Evolutionary conservation across 495 filamentous ascomycete species (phyloP), one percentile per base, ranked within the genome.

Genomic region (Friedmanniomyces simplex): DNA sequence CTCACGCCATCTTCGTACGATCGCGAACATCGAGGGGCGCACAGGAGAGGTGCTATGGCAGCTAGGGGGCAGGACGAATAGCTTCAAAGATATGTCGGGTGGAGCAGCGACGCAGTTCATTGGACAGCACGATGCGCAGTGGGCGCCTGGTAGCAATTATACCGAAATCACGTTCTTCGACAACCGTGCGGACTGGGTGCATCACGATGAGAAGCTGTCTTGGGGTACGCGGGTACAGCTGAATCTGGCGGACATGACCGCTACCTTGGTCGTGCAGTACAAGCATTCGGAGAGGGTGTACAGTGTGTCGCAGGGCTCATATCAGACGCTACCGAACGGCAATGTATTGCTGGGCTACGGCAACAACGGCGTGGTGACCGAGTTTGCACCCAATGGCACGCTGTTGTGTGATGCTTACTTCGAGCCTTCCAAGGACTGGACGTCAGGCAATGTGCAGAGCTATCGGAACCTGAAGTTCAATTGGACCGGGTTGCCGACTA

Each of bases 121-220:
- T 21, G 65, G 60, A n/a, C 67, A 67, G 55, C 67, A 69, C 54
- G 65, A 67, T 32, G 67, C 63, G 3, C 67, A 66, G 25, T 69
- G 62, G 62, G 48, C 20, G 8, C 32, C 63, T 36, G 50, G 54
- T 36, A 41, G 24, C 51, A 55, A 55, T 52, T 52, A 55, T 22
- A 63, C 63, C 12, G 42, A 18, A 4, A 62, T 69, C 14, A 66
- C 57, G 37, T 36, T 69, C 1, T 69, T 69, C 58, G 63, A 69
- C 57, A 69, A 67, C 57, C 54, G 59, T 28, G 65, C 57, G 6
- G 64, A 61, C 54, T 59, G 57, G 50, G 26, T 30, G 1, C 4
- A 50, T 47, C 37, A 46, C 1, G 36, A 41, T 16, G 54, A 55
- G 13, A 4, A 50, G n/a, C 12, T 42, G n/a, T 54, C 57, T 7